A percentile compares a stretch with the other conserved stretches of the same genome.
Conservation (phyloP, 2,329 filamentous ascomycete species). For the Colletotrichum sp. region DNA sequence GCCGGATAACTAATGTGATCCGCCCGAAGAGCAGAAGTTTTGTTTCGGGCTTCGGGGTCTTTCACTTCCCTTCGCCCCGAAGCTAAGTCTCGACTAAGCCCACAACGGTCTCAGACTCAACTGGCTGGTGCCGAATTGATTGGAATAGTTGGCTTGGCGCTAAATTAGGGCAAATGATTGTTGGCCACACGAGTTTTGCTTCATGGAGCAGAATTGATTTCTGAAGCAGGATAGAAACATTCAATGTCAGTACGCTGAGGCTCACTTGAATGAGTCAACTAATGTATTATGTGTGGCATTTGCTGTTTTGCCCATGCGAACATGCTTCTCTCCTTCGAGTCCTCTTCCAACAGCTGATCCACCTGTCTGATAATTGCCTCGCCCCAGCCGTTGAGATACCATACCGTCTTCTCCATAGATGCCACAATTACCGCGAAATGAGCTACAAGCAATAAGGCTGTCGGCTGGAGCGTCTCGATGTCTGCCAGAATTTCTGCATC, state of each 20-base stretch:
- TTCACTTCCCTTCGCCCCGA: neutral
- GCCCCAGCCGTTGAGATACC: neutral
- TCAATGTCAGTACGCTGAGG: neutral
- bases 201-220: fast-evolving
- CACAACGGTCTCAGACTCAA: neutral
- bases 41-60: neutral
- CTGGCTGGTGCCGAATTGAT: neutral
- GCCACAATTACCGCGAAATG: neutral
- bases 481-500: neutral
- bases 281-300: fast-evolving
- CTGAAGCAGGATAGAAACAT: fast-evolving
- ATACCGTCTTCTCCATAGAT: neutral
- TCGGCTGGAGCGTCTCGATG: neutral
- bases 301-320: neutral
- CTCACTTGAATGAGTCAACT: fast-evolving
- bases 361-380: neutral
- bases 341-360: neutral
- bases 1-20: no score
- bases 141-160: neutral
- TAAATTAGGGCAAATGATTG: fast-evolving
- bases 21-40: neutral
- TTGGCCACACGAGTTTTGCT: neutral
- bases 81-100: neutral
- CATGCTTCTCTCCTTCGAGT: neutral
- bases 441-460: fast-evolving